phyloP scores from a whole-genome alignment of 2,329 filamentous ascomycete species.

The Didymella lethalis region DNA sequence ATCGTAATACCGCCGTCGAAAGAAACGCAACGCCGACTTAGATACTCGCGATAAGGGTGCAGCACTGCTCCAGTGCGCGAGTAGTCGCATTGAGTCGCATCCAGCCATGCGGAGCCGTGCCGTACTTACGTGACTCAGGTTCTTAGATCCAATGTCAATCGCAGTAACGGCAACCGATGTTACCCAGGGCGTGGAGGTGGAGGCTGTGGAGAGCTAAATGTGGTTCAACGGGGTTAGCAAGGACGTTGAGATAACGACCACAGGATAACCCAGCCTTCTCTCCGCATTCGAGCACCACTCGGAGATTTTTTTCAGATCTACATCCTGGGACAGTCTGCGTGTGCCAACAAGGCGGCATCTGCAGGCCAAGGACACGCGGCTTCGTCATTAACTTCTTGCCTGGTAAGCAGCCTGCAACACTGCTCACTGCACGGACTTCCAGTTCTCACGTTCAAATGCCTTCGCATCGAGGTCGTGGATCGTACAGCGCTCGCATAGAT shows the following conservation, averaged over 20 bases:
- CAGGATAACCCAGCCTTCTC: constrained; percentile 8
- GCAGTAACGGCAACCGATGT: constrained; percentile 33
- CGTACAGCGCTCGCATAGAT: background rate
- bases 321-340: background rate
- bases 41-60: constrained; percentile 30
- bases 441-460: background rate
- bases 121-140: constrained; percentile 13
- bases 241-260: constrained; percentile 20
- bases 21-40: constrained; percentile 10
- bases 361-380: background rate
- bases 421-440: background rate
- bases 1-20: constrained; percentile 17
- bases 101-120: constrained; percentile 18
- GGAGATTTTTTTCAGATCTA: constrained; percentile 10
- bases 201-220: constrained; percentile 11
- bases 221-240: constrained; percentile 3
- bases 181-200: constrained; percentile 33
- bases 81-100: constrained; percentile 15
- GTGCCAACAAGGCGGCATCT: background rate
- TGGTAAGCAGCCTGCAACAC: background rate
- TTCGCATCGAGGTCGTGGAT: background rate
- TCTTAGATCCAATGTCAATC: constrained; percentile 15
- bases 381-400: background rate
- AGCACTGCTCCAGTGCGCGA: constrained; percentile 3
- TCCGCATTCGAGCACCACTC: constrained; percentile 3